phyloP scores from a whole-genome alignment of 495 filamentous ascomycete species.

The Hypoxylon perforatum region DNA sequence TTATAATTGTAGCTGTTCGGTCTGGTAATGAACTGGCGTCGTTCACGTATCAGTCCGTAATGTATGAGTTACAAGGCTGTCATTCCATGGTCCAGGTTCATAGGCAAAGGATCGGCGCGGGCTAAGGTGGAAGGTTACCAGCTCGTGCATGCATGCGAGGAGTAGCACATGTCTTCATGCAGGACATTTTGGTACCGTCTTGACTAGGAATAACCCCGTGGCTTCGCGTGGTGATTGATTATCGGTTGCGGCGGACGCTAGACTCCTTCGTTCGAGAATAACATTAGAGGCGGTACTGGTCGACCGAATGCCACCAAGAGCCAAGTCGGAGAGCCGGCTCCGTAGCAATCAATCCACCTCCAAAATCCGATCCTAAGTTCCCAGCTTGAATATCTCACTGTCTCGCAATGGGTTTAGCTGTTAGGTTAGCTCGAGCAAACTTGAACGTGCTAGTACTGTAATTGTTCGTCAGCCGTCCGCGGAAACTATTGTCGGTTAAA shows the following conservation, averaged over 20 bases:
- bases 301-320: too few species aligned
- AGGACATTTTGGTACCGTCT: slow-evolving; percentile 18
- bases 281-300: not conserved
- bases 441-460: slow-evolving; percentile 7
- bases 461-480: too few species aligned
- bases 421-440: slow-evolving; percentile 9
- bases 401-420: slow-evolving; percentile 1
- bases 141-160: slow-evolving; percentile 23
- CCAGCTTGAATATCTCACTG: not conserved
- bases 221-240: not conserved
- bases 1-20: too few species aligned
- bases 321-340: too few species aligned
- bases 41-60: slow-evolving; percentile 11
- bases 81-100: slow-evolving; percentile 26
- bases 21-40: slow-evolving; percentile 11
- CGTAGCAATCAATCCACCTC: slow-evolving; percentile 1
- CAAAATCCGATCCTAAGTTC: slow-evolving; percentile 1
- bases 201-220: slow-evolving; percentile 30
- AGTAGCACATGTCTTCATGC: slow-evolving; percentile 22
- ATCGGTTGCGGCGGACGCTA: slow-evolving; percentile 21
- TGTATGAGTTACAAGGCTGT: slow-evolving; percentile 23
- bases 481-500: not conserved
- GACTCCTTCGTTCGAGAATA: slow-evolving; percentile 1
- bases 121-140: slow-evolving; percentile 30
- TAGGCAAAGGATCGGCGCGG: slow-evolving; percentile 27